phyloP scores from a whole-genome alignment of 176 grass and related monocot species.

The Bolboschoenus planiculmis region DNA sequence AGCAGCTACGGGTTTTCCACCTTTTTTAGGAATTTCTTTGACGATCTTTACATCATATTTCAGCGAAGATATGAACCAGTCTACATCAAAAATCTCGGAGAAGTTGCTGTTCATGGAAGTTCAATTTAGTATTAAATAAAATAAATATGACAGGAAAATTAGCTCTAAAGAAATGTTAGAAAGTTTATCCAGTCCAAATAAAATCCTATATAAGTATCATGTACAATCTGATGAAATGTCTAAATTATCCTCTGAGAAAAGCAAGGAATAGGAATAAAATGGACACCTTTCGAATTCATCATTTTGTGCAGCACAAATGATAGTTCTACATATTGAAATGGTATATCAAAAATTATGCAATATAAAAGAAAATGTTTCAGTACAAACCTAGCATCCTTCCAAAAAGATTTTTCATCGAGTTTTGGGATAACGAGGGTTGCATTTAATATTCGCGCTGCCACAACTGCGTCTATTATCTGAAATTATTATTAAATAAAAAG shows the following conservation, averaged over 20 bases:
- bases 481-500: constrained; percentile 20
- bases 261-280: not conserved
- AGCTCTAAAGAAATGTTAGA: not conserved
- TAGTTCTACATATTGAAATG: not conserved
- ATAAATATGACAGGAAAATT: not conserved
- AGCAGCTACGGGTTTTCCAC: constrained; percentile 32
- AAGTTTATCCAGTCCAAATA: not conserved
- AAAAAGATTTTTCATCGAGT: constrained; percentile 89
- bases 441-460: constrained; percentile 79
- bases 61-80: constrained; percentile 86
- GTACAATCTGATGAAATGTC: not conserved
- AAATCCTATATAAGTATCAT: not conserved
- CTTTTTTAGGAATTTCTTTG: constrained; percentile 52
- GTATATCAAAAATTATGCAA: not conserved
- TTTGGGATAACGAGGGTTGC: constrained; percentile 84
- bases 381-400: constrained; percentile 73
- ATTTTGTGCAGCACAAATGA: not conserved
- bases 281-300: not conserved
- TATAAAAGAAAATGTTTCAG: constrained; percentile 22
- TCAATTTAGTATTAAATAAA: not conserved
- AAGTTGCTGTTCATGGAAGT: constrained; percentile 53
- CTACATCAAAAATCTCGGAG: constrained; percentile 70
- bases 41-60: constrained; percentile 73
- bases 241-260: not conserved
- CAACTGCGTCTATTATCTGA: constrained; percentile 96